Base-by-base conservation (phyloP, 2,329 filamentous ascomycete species). In the Leptosphaerulina australis region DNA sequence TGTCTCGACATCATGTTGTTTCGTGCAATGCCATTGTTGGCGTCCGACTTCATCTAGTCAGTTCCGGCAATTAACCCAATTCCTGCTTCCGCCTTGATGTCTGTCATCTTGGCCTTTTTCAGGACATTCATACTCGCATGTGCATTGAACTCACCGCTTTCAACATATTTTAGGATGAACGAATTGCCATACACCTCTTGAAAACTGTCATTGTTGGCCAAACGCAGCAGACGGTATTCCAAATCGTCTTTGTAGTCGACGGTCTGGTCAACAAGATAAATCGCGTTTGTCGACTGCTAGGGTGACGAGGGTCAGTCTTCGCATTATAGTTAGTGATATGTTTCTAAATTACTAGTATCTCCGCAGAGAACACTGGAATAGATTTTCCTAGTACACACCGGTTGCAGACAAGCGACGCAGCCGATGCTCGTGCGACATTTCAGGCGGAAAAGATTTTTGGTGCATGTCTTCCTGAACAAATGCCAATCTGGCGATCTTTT, bases 201-300 rank as follows among this genome's bases (percentile, higher is more conserved):
- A 29, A 58, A 58, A 12, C 50, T 37, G 20, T 39, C 44, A 2
- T 4, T 48, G 33, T 35, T 20, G 11, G 44, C 35, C 14, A 24
- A 56, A 24, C 45, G 31, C 9, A 67, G 41, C 24, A 55, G 59
- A 11, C 62, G 50, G 48, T 58, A 68, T 9, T 46, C 46, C 3
- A 56, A 33, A 8, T 41, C 59, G 22, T 69, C 65, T 30, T 56
- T 56, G 9, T 60, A 37, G 18, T 55, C 56, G 18, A 60, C 41
- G 2, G 53, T 64, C 30, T 69, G 62, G 29, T 66, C 66, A 17
- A 61, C 59, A 15, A 68, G 64, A 17, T 64, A 5, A 25, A 10
- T 25, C 10, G 24, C 24, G 24, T 25, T 25, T 25, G 24, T 25
- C 6, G 24, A 25, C 10, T 25, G 24, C 24, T 10, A 25, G 24